These are phyloP conservation scores for Harringtonia lauricola DNA, from an alignment of 2,329 filamentous ascomycete genomes.

Conservation along the genomic window DNA sequence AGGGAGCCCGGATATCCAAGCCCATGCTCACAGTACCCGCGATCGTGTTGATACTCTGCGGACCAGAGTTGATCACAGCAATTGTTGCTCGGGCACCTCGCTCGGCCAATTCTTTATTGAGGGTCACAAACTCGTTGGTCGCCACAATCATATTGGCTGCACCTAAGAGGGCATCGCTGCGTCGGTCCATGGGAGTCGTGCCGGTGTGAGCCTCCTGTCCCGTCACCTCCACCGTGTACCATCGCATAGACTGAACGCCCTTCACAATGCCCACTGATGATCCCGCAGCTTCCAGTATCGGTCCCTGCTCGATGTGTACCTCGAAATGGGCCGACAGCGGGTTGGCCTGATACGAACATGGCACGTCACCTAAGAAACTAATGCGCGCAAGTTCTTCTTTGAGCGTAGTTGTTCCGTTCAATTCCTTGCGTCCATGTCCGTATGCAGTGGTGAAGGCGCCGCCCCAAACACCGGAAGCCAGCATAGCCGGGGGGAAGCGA, in stretches of 20 bases:
- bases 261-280: conserved; percentile 59
- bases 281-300: conserved; percentile 53
- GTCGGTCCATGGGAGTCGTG: conserved; percentile 44
- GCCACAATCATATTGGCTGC: conserved; percentile 56
- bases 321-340: conserved; percentile 73
- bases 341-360: conserved; percentile 44
- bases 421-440: conserved; percentile 51
- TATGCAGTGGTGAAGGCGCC: conserved; percentile 49
- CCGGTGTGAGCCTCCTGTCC: conserved; percentile 65
- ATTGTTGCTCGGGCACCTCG: conserved; percentile 55
- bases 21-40: conserved; percentile 57
- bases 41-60: conserved; percentile 64
- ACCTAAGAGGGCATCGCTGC: conserved; percentile 20
- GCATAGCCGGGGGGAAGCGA: conserved; percentile 65
- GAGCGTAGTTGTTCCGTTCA: conserved; percentile 47
- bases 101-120: conserved; percentile 2
- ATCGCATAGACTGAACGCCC: conserved; percentile 65
- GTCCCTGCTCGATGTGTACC: conserved; percentile 77
- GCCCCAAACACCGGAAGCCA: conserved; percentile 67
- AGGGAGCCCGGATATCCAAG: conserved; percentile 53
- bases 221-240: conserved; percentile 56
- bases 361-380: conserved; percentile 51
- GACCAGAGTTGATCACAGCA: conserved; percentile 53
- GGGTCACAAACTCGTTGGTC: conserved; percentile 50
- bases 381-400: conserved; percentile 60